These are phyloP conservation scores for Gymnopus androsaceus DNA, from an alignment of 1,284 basidiomycete species.

Conservation along the genomic window DNA sequence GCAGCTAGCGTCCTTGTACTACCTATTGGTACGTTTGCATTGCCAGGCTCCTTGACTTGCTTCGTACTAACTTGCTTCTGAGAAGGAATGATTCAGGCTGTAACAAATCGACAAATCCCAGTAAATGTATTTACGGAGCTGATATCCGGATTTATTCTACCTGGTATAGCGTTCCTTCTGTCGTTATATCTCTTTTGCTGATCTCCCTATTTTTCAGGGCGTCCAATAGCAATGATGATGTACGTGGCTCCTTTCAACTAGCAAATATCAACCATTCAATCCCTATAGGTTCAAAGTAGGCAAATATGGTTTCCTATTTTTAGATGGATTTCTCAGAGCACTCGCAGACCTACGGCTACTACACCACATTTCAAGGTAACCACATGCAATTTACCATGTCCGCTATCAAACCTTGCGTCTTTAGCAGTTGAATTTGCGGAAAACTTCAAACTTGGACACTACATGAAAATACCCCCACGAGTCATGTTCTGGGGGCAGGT, in stretches of 20 bases:
- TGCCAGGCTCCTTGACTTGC: neutral
- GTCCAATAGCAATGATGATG: slow-evolving; percentile 64
- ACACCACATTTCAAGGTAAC: slow-evolving; percentile 44
- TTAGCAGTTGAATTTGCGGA: slow-evolving; percentile 54
- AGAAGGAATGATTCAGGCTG: slow-evolving; percentile 69
- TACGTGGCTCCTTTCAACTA: slow-evolving; percentile 27
- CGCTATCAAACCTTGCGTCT: slow-evolving; percentile 11
- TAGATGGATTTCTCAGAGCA: slow-evolving; percentile 9
- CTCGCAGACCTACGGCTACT: slow-evolving; percentile 48
- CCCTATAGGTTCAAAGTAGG: slow-evolving; percentile 13
- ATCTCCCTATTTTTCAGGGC: slow-evolving; percentile 43
- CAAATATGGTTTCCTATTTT: neutral
- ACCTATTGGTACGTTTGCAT: slow-evolving; percentile 11
- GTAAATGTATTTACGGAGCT: slow-evolving; percentile 64
- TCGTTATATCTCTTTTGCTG: slow-evolving; percentile 26
- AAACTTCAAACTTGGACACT: slow-evolving; percentile 73
- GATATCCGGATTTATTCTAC: slow-evolving; percentile 31
- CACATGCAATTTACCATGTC: neutral
- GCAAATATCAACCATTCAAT: neutral
- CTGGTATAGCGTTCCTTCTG: neutral
- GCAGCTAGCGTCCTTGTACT: slow-evolving; percentile 14
- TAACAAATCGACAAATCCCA: slow-evolving; percentile 64
- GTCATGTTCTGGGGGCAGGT: slow-evolving; percentile 65
- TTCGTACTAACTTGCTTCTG: slow-evolving; percentile 55
- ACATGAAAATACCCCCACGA: slow-evolving; percentile 66